Conservation (phyloP, 2,329 filamentous ascomycete species). For the Apiospora saccharicola region DNA sequence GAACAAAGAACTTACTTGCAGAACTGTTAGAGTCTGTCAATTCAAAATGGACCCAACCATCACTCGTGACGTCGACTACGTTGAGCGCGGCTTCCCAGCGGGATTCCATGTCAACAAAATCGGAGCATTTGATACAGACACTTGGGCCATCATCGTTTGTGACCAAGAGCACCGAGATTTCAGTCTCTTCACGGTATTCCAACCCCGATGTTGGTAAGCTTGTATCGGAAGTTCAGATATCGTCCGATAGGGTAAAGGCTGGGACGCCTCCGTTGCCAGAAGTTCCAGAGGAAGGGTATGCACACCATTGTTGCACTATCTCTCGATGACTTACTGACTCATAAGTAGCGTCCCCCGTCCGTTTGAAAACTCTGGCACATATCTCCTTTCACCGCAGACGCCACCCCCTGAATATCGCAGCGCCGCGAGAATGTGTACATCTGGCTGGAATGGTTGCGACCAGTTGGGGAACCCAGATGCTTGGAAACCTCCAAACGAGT, state of each 20-base stretch:
- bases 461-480: constrained; percentile 47
- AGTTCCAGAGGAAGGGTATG: constrained; percentile 40
- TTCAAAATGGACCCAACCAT: constrained; percentile 52
- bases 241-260: constrained; percentile 38
- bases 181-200: constrained; percentile 42
- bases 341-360: constrained; percentile 26
- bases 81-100: constrained; percentile 43
- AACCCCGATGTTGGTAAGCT: constrained; percentile 45
- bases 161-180: constrained; percentile 50
- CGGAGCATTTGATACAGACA: constrained; percentile 47
- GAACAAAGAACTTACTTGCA: constrained; percentile 31
- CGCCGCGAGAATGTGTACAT: constrained; percentile 35
- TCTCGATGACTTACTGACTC: neutral
- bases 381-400: constrained; percentile 31
- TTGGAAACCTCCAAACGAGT: constrained; percentile 56
- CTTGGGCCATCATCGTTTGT: constrained; percentile 52
- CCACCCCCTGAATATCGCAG: constrained; percentile 32
- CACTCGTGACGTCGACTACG: constrained; percentile 42
- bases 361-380: constrained; percentile 36
- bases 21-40: constrained; percentile 50
- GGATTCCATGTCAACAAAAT: constrained; percentile 40
- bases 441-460: constrained; percentile 33
- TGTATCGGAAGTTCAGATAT: constrained; percentile 48
- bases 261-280: constrained; percentile 41
- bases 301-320: constrained; percentile 16